Evolutionary conservation across 2,329 filamentous ascomycete species (phyloP), one percentile per base, ranked within the genome.

Genomic region (Incumbomyces delicatus): DNA sequence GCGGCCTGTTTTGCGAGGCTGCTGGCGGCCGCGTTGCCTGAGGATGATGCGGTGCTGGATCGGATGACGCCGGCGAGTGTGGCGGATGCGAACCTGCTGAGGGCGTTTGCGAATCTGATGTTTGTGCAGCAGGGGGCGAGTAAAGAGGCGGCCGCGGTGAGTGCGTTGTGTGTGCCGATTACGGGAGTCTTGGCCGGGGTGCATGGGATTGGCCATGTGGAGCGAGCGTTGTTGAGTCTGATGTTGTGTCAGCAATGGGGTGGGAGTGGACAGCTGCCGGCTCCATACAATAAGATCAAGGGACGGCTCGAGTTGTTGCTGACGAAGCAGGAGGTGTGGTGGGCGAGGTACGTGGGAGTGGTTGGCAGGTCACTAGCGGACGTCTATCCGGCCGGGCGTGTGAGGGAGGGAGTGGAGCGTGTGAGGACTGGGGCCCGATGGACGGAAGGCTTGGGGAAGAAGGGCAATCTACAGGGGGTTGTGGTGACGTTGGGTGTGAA

Each of bases 1-100:
- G 64, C 71, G 1, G 54, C 64, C 1, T 60, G 63, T 2, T 65
- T 84, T 7, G 63, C 66, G 3, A 56, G 64, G 1, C 58, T 81
- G 1, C 64, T 85, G 2, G 58, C 63, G 40, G 61, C 64, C 8
- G 64, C 72, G 1, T 61, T 76, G 2, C 78, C 78, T 6, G 54
- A 59, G 46, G 42, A 54, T 42, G 47, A 10, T 41, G 47, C 36
- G 50, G 51, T 47, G 53, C 46, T 56, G 2, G 52, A 54, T 43
- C 52, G 55, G 11, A 46, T 53, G 3, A 52, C 62, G 12, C 61
- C 63, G 1, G 30, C 54, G 11, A 51, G 57, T 1, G 53, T 64
- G 20, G 59, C 40, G 5, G 45, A 55, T 1, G 52, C 60, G 32
- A 33, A 37, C 14, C 44, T 64, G 13, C 40, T 63, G 20, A 57